Evolutionary conservation across 805 yeast species (phyloP), one percentile per base, ranked within the genome.

Genomic region (Metschnikowia noctiluminum): DNA sequence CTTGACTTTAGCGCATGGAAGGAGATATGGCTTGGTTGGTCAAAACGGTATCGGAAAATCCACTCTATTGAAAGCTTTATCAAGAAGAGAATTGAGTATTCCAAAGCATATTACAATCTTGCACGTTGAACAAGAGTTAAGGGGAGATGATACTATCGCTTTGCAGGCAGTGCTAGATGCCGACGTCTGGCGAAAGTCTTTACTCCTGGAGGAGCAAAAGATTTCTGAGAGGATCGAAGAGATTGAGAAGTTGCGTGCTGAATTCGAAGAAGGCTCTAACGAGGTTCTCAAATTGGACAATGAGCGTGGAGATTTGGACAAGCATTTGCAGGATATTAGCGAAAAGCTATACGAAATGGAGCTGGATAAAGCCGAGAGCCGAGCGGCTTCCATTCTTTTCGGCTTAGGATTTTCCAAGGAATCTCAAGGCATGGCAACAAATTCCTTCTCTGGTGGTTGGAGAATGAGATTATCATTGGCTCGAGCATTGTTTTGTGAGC

Each of bases 21-120:
- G 87, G 67, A 82, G 98, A 65, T 94, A 94, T 60, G 99, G 99
- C 81, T 73, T 94, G 45, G 97, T 94, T 39, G 99, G 99, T 69
- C 96, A 91, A 65, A 94, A 94, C 74, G 99, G 99, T 92, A 91
- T 94, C 58, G 99, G 99, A 84, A 94, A 94, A 68, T 91, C 98
- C 39, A 94, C 99, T 0, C 72, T 94, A 46, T 74, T 94, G 64
- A 79, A 89, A 57, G 99, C 99, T 0, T 73, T 94, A 46, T 85
- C 97, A 1, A 81, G 96, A 66, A 85, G 99, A 79, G 99, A 94
- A 64, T 76, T 94, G 59, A 83, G 89, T 49, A 86, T 94, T 58
- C 98, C 99, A 12, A 90, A 88, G 60, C 98, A 94, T 66, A 92
- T 94, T 54, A 88, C 98, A 1, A 88, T 94, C 67, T 76, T 94